Evolutionary conservation across 495 filamentous ascomycete species (phyloP).

Genomic region (Penicillium canescens): DNA sequence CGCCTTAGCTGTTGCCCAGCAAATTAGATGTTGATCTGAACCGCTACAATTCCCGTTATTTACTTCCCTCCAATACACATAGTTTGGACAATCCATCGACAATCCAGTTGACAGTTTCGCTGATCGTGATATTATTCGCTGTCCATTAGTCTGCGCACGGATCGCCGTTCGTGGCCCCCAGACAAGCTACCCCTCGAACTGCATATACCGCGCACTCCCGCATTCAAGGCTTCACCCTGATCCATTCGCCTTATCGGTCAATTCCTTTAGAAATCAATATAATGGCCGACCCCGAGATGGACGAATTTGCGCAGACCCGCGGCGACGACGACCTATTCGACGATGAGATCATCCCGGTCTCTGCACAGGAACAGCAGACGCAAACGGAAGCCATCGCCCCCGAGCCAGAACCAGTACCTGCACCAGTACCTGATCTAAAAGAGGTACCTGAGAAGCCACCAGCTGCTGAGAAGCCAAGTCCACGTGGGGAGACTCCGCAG

Average conservation of each 20-base stretch:
- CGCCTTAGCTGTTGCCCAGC: slow-evolving; percentile 3
- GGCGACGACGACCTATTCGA: slow-evolving; percentile 69
- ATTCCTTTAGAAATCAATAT: not conserved
- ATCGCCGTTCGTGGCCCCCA: slow-evolving; percentile 17
- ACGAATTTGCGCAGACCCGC: slow-evolving; percentile 66
- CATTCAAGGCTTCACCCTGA: not conserved
- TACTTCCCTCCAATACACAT: not conserved
- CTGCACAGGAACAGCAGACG: slow-evolving; percentile 35
- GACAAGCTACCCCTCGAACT: slow-evolving; percentile 28
- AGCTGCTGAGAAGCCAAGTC: slow-evolving; percentile 10
- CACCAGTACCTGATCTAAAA: slow-evolving; percentile 7
- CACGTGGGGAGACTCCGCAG: slow-evolving; percentile 27
- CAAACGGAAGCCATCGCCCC: slow-evolving; percentile 24
- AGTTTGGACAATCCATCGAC: not conserved
- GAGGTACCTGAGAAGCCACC: slow-evolving; percentile 12
- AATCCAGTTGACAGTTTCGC: too few relatives aligned
- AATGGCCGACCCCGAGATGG: slow-evolving; percentile 32
- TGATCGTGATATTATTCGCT: not conserved
- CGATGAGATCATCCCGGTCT: slow-evolving; percentile 68
- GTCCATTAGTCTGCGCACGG: slow-evolving; percentile 18
- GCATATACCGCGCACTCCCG: slow-evolving; percentile 2
- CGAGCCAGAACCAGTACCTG: slow-evolving; percentile 11
- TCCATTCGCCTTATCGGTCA: not conserved
- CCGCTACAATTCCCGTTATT: not conserved
- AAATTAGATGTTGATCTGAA: slow-evolving; percentile 1